Evolutionary conservation across 345 rosid genomes (phyloP).

Genomic region (Citrus reticulata): DNA sequence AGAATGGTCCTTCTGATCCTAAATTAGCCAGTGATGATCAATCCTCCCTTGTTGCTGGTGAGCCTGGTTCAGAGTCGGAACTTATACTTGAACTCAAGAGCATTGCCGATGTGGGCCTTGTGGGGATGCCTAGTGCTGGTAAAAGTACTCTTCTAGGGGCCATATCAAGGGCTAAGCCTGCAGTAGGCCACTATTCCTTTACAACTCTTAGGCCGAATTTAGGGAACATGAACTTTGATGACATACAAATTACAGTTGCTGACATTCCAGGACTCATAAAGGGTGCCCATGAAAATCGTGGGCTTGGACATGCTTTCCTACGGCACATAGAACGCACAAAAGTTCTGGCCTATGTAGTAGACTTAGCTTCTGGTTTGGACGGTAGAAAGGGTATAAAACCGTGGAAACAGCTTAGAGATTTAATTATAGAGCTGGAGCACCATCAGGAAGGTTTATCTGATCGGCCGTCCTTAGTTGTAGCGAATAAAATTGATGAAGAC

Average conservation of each 20-base stretch:
- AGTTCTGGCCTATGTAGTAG: conserved; percentile 88
- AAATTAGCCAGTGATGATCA: conserved; percentile 25
- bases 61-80: conserved; percentile 60
- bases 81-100: conserved; percentile 81
- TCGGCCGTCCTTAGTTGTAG: conserved; percentile 72
- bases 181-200: conserved; percentile 83
- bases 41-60: conserved; percentile 44
- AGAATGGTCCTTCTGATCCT: conserved; percentile 15
- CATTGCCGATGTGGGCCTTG: conserved; percentile 97
- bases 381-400: conserved; percentile 72
- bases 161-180: conserved; percentile 75
- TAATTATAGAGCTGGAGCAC: conserved; percentile 74
- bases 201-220: conserved; percentile 86
- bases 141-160: conserved; percentile 94
- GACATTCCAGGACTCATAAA: conserved; percentile 93
- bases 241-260: conserved; percentile 85
- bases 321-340: conserved; percentile 94
- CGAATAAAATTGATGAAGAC: conserved; percentile 81
- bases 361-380: conserved; percentile 71
- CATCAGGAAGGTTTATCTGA: conserved; percentile 77
- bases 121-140: conserved; percentile 96
- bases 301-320: conserved; percentile 87
- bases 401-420: conserved; percentile 80
- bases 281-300: conserved; percentile 82
- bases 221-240: conserved; percentile 73